These are phyloP conservation scores for Salix exigua DNA, from an alignment of 345 rosid genomes.

Conservation along the genomic window DNA sequence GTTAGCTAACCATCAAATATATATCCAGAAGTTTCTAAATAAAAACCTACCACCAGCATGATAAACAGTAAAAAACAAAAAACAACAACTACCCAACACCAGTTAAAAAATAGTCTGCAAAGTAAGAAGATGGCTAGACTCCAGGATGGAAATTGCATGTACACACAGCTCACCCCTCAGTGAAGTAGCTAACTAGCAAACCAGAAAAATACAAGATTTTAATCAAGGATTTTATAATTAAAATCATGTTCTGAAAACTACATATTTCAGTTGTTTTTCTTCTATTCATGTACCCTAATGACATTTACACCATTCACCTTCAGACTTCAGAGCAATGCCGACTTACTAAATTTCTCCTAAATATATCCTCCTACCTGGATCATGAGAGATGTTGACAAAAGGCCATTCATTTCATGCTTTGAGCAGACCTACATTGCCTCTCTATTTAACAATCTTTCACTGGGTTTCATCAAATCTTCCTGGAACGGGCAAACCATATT, in stretches of 20 bases:
- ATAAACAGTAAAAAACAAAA: background rate
- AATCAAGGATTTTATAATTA: background rate
- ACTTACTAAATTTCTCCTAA: background rate
- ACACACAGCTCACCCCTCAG: background rate
- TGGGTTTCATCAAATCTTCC: background rate
- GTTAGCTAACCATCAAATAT: constrained; percentile 4
- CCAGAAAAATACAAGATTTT: background rate
- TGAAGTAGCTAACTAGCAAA: background rate
- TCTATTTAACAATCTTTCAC: background rate
- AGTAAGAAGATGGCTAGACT: background rate
- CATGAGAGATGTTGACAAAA: background rate
- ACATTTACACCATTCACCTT: background rate
- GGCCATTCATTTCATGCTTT: background rate
- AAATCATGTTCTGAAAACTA: background rate
- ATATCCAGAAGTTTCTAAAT: background rate
- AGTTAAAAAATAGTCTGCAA: background rate
- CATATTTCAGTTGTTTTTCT: background rate
- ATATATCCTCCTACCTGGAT: background rate
- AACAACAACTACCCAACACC: background rate
- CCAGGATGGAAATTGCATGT: background rate
- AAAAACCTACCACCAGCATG: background rate
- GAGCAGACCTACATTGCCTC: background rate
- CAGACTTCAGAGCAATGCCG: background rate
- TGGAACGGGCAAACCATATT: background rate
- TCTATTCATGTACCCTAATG: background rate